These are phyloP conservation scores for Achaetomiella virescens DNA, from an alignment of 495 filamentous ascomycete genomes.

Conservation along the genomic window DNA sequence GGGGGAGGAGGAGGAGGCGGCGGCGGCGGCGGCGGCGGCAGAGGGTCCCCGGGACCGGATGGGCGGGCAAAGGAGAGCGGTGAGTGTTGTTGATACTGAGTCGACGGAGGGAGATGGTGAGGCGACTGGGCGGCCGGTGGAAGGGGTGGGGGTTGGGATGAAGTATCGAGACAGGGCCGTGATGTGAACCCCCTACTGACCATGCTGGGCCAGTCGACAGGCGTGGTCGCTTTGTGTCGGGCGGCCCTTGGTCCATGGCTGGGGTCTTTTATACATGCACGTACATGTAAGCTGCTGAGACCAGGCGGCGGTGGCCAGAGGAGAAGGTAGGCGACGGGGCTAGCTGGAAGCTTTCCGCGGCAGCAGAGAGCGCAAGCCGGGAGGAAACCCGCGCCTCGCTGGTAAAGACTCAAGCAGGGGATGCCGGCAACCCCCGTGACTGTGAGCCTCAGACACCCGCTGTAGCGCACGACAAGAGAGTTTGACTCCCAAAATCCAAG, in stretches of 20 bases:
- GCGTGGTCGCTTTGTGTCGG: constrained; percentile 45
- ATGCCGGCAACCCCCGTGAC: constrained; percentile 15
- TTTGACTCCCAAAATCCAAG: not conserved
- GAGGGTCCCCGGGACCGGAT: constrained; percentile 30
- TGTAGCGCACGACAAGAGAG: not conserved
- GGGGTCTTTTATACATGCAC: constrained; percentile 36
- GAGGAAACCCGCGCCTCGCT: constrained; percentile 7
- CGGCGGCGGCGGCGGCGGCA: constrained; percentile 13
- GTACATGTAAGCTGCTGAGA: constrained; percentile 36
- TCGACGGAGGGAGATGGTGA: constrained; percentile 38
- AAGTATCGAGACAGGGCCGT: constrained; percentile 37
- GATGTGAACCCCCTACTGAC: constrained; percentile 36
- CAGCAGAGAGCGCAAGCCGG: constrained; percentile 24
- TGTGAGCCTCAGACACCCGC: constrained; percentile 3
- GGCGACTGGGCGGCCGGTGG: constrained; percentile 33
- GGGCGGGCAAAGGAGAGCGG: constrained; percentile 37
- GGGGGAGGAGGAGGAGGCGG: constrained; percentile 13
- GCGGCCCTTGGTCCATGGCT: constrained; percentile 46
- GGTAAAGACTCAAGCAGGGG: constrained; percentile 3
- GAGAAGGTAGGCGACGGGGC: constrained; percentile 23
- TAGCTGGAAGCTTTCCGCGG: constrained; percentile 20
- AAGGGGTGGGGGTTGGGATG: constrained; percentile 38
- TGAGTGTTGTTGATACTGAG: constrained; percentile 35
- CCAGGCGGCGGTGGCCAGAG: constrained; percentile 30
- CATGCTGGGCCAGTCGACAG: constrained; percentile 39